Evolutionary conservation across 164 flowering plant species (phyloP).

Genomic region (Protea cynaroides): DNA sequence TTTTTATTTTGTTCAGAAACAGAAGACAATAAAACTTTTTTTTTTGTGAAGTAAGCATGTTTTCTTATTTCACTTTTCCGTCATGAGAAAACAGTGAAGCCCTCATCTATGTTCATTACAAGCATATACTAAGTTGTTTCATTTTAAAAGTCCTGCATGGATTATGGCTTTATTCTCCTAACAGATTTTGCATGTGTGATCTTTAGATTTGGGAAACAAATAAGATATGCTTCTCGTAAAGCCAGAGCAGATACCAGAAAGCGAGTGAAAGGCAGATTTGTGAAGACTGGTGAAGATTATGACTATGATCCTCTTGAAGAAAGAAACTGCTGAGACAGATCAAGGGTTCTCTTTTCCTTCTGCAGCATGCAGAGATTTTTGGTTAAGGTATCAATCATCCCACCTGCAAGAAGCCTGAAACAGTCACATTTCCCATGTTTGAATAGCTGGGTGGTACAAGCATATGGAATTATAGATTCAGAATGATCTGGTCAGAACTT

Average conservation of each 20-base stretch:
- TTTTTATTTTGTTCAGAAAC: too few species aligned
- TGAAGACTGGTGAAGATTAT: conserved; percentile 57
- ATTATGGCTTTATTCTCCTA: background rate
- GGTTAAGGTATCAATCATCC: conserved; percentile 5
- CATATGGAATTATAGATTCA: background rate
- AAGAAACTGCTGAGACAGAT: conserved; percentile 15
- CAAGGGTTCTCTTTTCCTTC: background rate
- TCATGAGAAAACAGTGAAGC: too few species aligned
- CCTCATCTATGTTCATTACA: too few species aligned
- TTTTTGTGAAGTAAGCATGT: too few species aligned
- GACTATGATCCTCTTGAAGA: conserved; percentile 45
- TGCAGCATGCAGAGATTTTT: background rate
- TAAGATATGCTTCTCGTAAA: conserved; percentile 60
- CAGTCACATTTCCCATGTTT: background rate
- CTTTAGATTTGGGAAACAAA: conserved; percentile 48
- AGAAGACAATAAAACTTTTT: too few species aligned
- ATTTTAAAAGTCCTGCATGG: background rate
- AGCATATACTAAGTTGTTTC: background rate
- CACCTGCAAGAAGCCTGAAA: background rate
- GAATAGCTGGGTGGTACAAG: background rate
- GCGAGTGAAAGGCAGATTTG: conserved; percentile 68
- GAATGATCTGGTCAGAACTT: background rate
- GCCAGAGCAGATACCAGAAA: conserved; percentile 65
- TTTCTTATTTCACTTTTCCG: too few species aligned
- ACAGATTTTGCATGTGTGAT: background rate